These are phyloP conservation scores for Pelargonium myrrhifolium DNA, from an alignment of 441 rosid species.

Conservation along the genomic window DNA sequence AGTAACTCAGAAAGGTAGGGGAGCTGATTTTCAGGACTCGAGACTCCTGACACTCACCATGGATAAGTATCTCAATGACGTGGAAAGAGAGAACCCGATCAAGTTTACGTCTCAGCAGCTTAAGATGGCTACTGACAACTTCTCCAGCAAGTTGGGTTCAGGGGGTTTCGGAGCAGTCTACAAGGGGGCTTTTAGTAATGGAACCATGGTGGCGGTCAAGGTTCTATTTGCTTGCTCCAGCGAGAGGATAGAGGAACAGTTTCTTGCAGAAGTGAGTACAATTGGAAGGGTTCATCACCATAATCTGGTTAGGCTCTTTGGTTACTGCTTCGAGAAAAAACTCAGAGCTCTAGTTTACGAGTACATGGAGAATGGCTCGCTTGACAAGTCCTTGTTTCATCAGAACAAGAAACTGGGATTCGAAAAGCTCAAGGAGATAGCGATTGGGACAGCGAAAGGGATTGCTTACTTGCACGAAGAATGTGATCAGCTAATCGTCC, in stretches of 20 bases:
- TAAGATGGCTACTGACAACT: conserved; percentile 12
- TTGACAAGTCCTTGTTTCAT: conserved; percentile 8
- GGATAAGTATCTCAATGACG: conserved; percentile 14
- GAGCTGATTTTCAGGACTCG: too few relatives aligned
- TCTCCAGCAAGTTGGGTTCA: conserved; percentile 15
- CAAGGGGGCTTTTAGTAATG: conserved; percentile 15
- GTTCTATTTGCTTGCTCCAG: conserved; percentile 8
- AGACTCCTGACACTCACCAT: not conserved
- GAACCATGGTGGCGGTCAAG: conserved; percentile 16
- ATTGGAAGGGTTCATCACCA: conserved; percentile 22
- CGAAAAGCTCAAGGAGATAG: conserved; percentile 15
- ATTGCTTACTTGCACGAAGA: conserved; percentile 27
- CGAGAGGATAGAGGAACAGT: conserved; percentile 21
- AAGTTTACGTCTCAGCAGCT: conserved; percentile 20
- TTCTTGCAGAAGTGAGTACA: conserved; percentile 27
- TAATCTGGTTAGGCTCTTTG: conserved; percentile 20
- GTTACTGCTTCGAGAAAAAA: conserved; percentile 21
- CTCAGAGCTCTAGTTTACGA: conserved; percentile 19
- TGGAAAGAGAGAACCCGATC: conserved; percentile 15
- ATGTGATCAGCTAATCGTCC: conserved; percentile 20
- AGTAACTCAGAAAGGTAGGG: too few relatives aligned
- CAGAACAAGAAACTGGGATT: not conserved
- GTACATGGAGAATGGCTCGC: conserved; percentile 24
- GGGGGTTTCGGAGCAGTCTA: conserved; percentile 24
- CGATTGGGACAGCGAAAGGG: conserved; percentile 14